A percentile compares a stretch with the other conserved stretches of the same genome.
Conservation (phyloP, 805 yeast genomes). For the Candida vartiovaarae region DNA sequence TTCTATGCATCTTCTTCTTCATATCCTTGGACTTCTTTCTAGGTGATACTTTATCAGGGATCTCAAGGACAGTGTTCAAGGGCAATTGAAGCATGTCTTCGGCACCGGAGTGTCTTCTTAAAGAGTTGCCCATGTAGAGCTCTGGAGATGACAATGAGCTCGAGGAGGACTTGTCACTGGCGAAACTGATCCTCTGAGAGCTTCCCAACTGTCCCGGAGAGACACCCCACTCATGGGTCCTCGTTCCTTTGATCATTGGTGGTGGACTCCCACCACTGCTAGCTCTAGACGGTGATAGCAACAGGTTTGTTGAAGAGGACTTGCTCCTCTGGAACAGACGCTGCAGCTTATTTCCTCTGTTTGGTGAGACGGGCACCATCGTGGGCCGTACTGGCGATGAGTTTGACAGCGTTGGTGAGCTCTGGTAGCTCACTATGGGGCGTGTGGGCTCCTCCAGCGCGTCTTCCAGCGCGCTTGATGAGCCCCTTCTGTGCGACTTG, state of each 20-base stretch:
- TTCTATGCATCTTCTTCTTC: constrained; percentile 18
- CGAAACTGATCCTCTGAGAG: constrained; percentile 1
- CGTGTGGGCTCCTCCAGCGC: not conserved
- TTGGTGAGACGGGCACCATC: constrained; percentile 7
- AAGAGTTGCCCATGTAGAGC: no score
- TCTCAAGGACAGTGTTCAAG: constrained; percentile 16
- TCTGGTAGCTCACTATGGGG: not conserved
- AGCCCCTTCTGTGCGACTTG: constrained; percentile 31
- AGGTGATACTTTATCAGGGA: constrained; percentile 9
- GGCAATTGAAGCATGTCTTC: constrained; percentile 11
- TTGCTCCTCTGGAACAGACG: constrained; percentile 20
- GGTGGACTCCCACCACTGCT: constrained; percentile 9
- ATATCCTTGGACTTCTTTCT: not conserved
- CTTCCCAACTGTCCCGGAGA: no score
- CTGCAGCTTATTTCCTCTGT: constrained; percentile 17
- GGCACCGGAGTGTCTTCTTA: not conserved
- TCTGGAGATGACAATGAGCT: no score
- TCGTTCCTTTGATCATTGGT: constrained; percentile 38
- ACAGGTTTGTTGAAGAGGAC: constrained; percentile 12
- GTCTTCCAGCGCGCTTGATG: constrained; percentile 19
- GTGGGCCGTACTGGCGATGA: constrained; percentile 5
- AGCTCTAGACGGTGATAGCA: not conserved
- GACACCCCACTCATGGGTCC: constrained; percentile 44
- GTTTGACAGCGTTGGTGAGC: not conserved
- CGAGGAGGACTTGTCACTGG: not conserved